Evolutionary conservation across 441 rosid species (phyloP).

Genomic region (Populus hybrid): DNA sequence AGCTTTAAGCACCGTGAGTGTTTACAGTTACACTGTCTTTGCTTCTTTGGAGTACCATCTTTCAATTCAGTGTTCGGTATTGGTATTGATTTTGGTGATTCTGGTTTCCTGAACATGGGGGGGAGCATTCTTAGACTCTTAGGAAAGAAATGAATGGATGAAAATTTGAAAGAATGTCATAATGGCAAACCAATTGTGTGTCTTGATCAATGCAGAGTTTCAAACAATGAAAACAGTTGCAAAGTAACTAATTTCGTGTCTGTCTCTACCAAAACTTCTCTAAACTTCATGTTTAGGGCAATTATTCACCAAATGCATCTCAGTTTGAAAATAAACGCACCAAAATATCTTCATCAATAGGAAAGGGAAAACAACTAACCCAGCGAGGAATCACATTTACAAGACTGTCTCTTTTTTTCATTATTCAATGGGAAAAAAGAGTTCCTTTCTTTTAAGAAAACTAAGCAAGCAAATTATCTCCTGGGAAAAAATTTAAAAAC

Average conservation of each 20-base stretch:
- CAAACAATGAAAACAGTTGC: background rate
- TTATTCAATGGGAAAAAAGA: background rate
- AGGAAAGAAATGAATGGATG: background rate
- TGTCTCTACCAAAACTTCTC: background rate
- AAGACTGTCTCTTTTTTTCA: background rate
- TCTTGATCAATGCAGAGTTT: background rate
- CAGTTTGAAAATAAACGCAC: background rate
- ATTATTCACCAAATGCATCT: background rate
- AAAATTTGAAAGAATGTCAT: background rate
- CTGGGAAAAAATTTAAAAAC: background rate
- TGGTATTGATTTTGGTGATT: constrained; percentile 78
- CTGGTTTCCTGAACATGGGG: constrained; percentile 57
- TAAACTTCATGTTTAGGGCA: background rate
- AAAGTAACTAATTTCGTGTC: background rate
- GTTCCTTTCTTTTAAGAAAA: background rate
- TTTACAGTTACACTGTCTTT: constrained; percentile 93
- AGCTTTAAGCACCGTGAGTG: constrained; percentile 96
- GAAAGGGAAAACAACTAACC: background rate
- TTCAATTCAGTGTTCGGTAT: constrained; percentile 62
- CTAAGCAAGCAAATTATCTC: background rate
- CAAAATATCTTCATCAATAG: background rate
- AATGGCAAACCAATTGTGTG: background rate
- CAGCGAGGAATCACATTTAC: background rate
- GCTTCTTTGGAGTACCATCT: constrained; percentile 95
- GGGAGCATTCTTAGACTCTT: background rate